Evolutionary conservation across 78 protist species (phyloP), one percentile per base, ranked within the genome.

Genomic region (Dictyostelium citrinum): DNA sequence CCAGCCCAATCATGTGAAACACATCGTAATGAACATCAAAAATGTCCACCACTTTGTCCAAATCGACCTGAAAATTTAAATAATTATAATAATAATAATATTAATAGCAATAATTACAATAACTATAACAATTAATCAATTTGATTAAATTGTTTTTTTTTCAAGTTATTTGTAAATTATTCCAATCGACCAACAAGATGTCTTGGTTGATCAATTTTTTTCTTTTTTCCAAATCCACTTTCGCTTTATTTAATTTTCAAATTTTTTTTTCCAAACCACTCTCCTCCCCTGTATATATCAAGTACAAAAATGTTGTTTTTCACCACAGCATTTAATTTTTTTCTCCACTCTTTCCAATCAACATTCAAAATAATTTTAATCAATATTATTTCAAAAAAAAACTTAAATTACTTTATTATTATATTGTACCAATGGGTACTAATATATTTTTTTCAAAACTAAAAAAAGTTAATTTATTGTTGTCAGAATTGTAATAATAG

Each of bases 1-100:
- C 91, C 91, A 84, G 76, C 82, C n/a, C 82, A 84, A 60, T 67
- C 83, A 16, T 84, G 91, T 75, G 83, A 75, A n/a, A 29, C 43
- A 55, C 91, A 84, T 12, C 70, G 91, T 41, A 75, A 31, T 11
- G 91, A 84, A 37, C 91, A 84, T 35, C 91, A 84, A 75, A 84
- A 84, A 49, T 84, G 91, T 43, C 83, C 91, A 72, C 58, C 77
- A 31, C 71, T 49, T 51, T 84, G 91, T 58, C 91, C 91, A 74
- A 72, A 67, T 45, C 29, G 79, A 72, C 79, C 79, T 12, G 46
- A 72, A 29, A 29, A 72, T 31, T 24, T 24, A 68, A 68, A 68
- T 8, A 31, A 31, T 16, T 29, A 67, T 3, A 17, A 17, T 16
- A 49, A 14, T 16, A 49, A 49, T 16, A 49, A 49, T 16, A 49